phyloP scores from a whole-genome alignment of 78 protist genomes.

The Cavenderia fasciculata region DNA sequence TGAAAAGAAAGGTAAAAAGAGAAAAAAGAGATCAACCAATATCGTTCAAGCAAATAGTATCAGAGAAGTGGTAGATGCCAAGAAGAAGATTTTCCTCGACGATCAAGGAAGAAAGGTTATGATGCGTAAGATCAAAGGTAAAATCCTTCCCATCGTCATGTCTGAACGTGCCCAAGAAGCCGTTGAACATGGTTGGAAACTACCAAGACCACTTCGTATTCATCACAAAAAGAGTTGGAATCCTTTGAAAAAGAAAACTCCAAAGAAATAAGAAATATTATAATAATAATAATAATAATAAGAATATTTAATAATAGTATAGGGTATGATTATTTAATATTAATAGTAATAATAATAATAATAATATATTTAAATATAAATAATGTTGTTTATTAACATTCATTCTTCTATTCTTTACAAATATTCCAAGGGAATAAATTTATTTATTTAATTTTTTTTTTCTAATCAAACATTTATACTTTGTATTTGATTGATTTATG shows the following conservation, averaged over 20 bases:
- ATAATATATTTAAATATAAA: too few species aligned
- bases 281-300: background rate
- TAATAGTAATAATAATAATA: too few species aligned
- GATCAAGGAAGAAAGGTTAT: conserved; percentile 55
- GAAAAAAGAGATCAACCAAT: background rate
- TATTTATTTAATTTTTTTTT: background rate
- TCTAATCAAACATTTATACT: background rate
- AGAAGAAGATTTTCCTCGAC: conserved; percentile 27
- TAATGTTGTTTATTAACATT: too few species aligned
- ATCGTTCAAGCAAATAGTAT: background rate
- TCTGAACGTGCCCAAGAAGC: conserved; percentile 45
- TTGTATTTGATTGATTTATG: background rate
- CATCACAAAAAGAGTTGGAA: conserved; percentile 57
- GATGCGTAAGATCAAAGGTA: conserved; percentile 68
- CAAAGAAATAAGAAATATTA: conserved; percentile 16
- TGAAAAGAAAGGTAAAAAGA: background rate
- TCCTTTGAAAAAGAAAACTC: conserved; percentile 30
- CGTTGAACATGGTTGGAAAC: conserved; percentile 63
- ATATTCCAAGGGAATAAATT: too few species aligned
- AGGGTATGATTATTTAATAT: too few species aligned
- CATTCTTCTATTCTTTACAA: too few species aligned
- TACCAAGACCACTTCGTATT: conserved; percentile 43
- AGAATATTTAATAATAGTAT: too few species aligned
- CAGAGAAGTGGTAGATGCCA: conserved; percentile 18
- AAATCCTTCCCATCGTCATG: conserved; percentile 47